A percentile compares a stretch with the other conserved stretches of the same genome.
Evolutionary conservation across 345 rosid species (phyloP).

Genomic region (Combretum micranthum): DNA sequence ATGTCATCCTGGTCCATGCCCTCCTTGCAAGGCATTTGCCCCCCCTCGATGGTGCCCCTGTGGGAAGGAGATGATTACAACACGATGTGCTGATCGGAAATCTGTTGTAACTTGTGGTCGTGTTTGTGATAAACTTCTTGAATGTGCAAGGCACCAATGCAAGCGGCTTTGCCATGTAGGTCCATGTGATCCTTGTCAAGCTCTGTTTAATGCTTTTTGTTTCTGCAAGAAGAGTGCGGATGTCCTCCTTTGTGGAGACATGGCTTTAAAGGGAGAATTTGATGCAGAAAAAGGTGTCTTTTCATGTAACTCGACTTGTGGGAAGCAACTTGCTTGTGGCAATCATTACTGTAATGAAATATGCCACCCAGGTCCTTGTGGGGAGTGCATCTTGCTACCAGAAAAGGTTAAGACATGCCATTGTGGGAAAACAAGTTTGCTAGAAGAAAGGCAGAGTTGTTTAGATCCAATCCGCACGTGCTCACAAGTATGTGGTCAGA

Average conservation of each 20-base stretch:
- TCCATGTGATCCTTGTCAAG: slow-evolving; percentile 70
- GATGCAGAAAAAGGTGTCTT: slow-evolving; percentile 68
- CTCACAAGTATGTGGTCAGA: slow-evolving; percentile 50
- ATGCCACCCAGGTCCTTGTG: slow-evolving; percentile 90
- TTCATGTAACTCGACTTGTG: slow-evolving; percentile 60
- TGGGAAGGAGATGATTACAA: slow-evolving; percentile 69
- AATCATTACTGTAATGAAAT: slow-evolving; percentile 56
- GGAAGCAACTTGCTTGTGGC: slow-evolving; percentile 55
- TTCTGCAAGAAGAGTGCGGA: slow-evolving; percentile 76
- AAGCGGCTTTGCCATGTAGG: slow-evolving; percentile 74
- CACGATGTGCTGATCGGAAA: slow-evolving; percentile 82
- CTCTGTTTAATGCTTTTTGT: slow-evolving; percentile 60
- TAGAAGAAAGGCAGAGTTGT: slow-evolving; percentile 66
- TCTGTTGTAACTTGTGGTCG: slow-evolving; percentile 72
- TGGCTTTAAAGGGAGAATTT: slow-evolving; percentile 76
- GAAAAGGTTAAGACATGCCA: slow-evolving; percentile 58
- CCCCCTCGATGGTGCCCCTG: slow-evolving; percentile 78
- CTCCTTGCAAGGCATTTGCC: slow-evolving; percentile 96
- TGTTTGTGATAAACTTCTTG: slow-evolving; percentile 66
- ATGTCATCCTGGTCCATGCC: slow-evolving; percentile 98
- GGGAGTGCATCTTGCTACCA: slow-evolving; percentile 66
- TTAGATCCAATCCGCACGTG: slow-evolving; percentile 85
- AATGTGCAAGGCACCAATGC: slow-evolving; percentile 71
- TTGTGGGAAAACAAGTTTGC: slow-evolving; percentile 74
- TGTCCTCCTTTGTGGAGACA: slow-evolving; percentile 71